Evolutionary conservation across 1,284 basidiomycete species (phyloP).

Genomic region (Cronartium quercuum): DNA sequence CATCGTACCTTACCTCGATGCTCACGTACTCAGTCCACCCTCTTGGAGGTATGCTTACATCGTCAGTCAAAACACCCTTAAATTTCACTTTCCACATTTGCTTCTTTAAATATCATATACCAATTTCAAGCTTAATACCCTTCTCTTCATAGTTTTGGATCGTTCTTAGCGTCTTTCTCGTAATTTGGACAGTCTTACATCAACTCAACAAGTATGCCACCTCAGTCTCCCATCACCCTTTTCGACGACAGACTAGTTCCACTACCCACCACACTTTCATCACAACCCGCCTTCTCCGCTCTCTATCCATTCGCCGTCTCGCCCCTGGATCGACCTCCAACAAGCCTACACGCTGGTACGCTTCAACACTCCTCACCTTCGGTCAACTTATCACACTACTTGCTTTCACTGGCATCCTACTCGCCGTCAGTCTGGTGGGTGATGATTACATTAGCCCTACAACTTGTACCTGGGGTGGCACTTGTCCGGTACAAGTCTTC

Average conservation of each 20-base stretch:
- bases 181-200: constrained; percentile 13
- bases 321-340: not conserved
- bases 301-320: constrained; percentile 11
- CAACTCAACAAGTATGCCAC: constrained; percentile 6
- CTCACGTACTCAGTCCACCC: constrained; percentile 50
- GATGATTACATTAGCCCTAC: constrained; percentile 67
- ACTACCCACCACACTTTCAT: not conserved
- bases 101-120: not conserved
- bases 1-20: constrained; percentile 47
- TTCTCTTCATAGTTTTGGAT: constrained; percentile 25
- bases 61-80: constrained; percentile 39
- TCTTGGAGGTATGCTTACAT: constrained; percentile 52
- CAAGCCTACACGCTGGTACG: constrained; percentile 13
- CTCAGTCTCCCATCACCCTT: not conserved
- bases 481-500: constrained; percentile 34
- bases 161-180: not conserved
- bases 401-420: constrained; percentile 50
- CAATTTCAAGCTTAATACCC: not conserved
- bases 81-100: not conserved
- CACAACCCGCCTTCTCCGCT: not conserved
- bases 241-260: too few species aligned
- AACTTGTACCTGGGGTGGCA: constrained; percentile 46
- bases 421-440: constrained; percentile 55
- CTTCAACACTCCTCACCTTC: constrained; percentile 14
- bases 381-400: constrained; percentile 48